phyloP scores from a whole-genome alignment of 78 protist species.

The Dictyostelium brefeldianum region DNA sequence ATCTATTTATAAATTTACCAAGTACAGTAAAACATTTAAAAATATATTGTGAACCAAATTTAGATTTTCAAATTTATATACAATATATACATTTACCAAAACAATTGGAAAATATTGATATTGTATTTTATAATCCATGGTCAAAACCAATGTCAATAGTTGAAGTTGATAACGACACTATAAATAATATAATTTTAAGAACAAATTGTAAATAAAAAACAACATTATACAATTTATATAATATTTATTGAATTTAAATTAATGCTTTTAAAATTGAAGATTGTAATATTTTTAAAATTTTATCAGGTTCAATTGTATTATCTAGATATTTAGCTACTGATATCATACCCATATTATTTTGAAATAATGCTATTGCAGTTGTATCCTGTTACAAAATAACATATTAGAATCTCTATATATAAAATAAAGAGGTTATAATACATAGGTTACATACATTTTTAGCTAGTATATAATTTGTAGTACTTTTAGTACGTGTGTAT shows the following conservation, averaged over 20 bases:
- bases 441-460: not conserved
- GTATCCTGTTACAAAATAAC: not conserved
- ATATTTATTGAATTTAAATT: not conserved
- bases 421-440: not conserved
- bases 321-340: not conserved
- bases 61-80: not conserved
- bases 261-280: conserved; percentile 6
- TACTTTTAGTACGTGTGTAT: not conserved
- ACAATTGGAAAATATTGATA: not conserved
- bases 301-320: not conserved
- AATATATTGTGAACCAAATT: not conserved
- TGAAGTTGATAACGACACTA: not conserved
- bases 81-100: not conserved
- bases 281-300: conserved; percentile 3
- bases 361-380: conserved; percentile 3
- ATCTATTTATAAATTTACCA: not conserved
- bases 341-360: conserved; percentile 9
- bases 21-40: not conserved
- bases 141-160: conserved; percentile 12
- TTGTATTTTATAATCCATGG: not conserved
- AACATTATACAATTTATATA: no score
- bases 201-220: not conserved
- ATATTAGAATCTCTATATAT: not conserved
- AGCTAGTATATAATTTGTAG: not conserved
- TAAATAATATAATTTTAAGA: not conserved